phyloP scores from a whole-genome alignment of 192 early-diverging fungal genomes.

The Backusella tarrabulga region DNA sequence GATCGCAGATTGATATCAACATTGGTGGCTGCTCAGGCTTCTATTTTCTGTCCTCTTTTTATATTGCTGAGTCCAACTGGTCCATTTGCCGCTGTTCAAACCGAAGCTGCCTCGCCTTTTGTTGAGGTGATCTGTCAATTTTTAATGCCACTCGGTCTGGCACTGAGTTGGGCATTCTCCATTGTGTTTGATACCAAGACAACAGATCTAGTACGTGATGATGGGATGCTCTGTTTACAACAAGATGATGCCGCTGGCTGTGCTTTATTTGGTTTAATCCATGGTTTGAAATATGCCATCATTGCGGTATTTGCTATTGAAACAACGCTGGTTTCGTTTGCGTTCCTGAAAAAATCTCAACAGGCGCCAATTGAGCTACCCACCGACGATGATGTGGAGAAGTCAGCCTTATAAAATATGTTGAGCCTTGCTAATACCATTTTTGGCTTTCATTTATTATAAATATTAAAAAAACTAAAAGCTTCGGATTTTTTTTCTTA shows the following conservation, averaged over 20 bases:
- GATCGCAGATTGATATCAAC: constrained; percentile 27
- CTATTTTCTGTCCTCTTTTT: constrained; percentile 23
- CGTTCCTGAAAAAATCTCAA: background rate
- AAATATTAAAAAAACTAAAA: background rate
- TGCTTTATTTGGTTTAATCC: background rate
- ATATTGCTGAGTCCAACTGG: constrained; percentile 1
- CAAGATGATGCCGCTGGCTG: background rate
- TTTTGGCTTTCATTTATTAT: background rate
- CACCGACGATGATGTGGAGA: background rate
- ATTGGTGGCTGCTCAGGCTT: constrained; percentile 26
- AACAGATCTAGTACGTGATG: background rate
- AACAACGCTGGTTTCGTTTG: background rate
- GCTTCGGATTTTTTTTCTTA: constrained; percentile 9
- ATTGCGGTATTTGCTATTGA: constrained; percentile 12
- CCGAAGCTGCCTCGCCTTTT: background rate
- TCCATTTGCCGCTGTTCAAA: constrained; percentile 8
- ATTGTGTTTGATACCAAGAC: constrained; percentile 26
- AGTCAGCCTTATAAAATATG: background rate
- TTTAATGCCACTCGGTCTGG: constrained; percentile 22
- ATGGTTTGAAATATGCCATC: constrained; percentile 12
- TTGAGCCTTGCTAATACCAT: background rate
- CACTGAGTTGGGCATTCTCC: constrained; percentile 33
- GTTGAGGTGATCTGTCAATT: constrained; percentile 19
- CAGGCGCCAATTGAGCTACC: constrained; percentile 6
- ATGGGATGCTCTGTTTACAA: background rate